Conservation (phyloP, 2,329 filamentous ascomycete genomes). For the Fusarium verrucosum region DNA sequence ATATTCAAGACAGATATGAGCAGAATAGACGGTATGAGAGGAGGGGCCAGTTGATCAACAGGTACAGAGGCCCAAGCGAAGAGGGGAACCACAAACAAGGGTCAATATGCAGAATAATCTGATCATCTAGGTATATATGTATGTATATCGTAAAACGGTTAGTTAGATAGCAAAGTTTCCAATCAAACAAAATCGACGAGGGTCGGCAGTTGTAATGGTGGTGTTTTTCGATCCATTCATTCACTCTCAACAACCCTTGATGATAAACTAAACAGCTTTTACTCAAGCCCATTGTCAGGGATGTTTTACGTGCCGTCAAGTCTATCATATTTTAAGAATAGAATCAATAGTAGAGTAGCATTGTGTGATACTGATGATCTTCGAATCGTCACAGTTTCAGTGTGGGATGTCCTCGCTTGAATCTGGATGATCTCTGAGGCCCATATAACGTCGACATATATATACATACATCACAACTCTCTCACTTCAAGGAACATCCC, state of each 20-base stretch:
- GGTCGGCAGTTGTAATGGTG: neutral
- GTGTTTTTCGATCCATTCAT: neutral
- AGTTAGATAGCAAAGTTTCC: neutral
- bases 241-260: slow-evolving; percentile 1
- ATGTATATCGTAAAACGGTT: no score
- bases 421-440: neutral
- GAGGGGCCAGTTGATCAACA: neutral
- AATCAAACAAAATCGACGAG: neutral
- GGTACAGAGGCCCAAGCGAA: neutral
- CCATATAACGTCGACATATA: neutral
- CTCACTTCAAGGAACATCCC: neutral
- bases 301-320: neutral
- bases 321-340: neutral
- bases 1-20: slow-evolving; percentile 4
- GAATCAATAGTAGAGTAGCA: neutral
- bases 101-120: slow-evolving; percentile 2
- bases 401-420: neutral
- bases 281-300: neutral
- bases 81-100: neutral
- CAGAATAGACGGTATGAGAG: neutral
- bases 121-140: neutral
- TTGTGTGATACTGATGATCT: neutral
- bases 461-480: neutral
- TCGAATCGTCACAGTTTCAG: neutral
- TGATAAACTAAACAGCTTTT: neutral